phyloP scores from a whole-genome alignment of 73 alveolate genomes.

The Symbiodinium pilosum region DNA sequence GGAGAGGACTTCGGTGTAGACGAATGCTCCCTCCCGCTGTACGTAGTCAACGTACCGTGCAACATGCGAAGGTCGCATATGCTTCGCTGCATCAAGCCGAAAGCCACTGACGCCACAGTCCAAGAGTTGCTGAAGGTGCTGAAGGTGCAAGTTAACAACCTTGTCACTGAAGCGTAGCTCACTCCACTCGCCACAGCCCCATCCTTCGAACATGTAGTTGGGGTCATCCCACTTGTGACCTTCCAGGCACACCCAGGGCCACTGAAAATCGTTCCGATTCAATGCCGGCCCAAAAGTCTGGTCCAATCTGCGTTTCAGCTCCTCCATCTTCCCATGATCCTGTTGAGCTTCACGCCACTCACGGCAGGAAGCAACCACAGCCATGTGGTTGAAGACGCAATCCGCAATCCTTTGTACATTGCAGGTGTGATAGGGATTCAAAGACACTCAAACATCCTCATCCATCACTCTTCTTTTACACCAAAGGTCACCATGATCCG shows the following conservation, averaged over 20 bases:
- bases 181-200: constrained; percentile 94
- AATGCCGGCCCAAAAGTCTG: constrained; percentile 56
- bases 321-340: constrained; percentile 59
- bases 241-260: constrained; percentile 81
- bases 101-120: constrained; percentile 76
- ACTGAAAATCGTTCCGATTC: constrained; percentile 84
- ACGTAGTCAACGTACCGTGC: constrained; percentile 65
- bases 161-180: constrained; percentile 88
- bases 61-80: constrained; percentile 77
- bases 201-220: constrained; percentile 82
- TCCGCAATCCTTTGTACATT: constrained; percentile 55
- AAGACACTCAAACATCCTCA: neutral
- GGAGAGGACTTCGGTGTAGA: constrained; percentile 64
- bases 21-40: constrained; percentile 55
- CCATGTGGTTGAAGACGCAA: constrained; percentile 95
- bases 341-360: constrained; percentile 88
- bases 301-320: constrained; percentile 67
- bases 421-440: neutral
- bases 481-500: constrained; percentile 64
- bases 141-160: constrained; percentile 44
- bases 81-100: constrained; percentile 91
- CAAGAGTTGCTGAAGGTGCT: constrained; percentile 48
- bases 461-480: neutral
- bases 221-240: constrained; percentile 94
- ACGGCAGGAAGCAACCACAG: constrained; percentile 67